These are phyloP conservation scores for Coprinellus aureogranulatus DNA, from an alignment of 768 basidiomycete genomes.

Conservation along the genomic window DNA sequence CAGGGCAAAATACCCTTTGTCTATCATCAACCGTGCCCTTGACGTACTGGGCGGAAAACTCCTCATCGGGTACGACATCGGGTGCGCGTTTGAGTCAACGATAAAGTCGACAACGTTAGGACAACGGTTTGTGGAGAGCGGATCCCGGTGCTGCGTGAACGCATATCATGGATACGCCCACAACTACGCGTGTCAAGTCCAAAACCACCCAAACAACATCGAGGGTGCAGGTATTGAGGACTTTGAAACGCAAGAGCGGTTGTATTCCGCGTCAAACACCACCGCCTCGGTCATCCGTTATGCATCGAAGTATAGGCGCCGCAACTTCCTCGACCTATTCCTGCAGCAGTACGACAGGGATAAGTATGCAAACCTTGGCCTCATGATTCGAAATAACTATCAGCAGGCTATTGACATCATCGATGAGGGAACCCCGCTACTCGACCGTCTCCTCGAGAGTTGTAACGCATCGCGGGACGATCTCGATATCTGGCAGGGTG, in stretches of 20 bases:
- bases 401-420: slow-evolving; percentile 22
- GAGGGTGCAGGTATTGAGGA: slow-evolving; percentile 23
- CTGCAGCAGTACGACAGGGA: slow-evolving; percentile 2
- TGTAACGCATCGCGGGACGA: neutral
- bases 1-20: slow-evolving; percentile 28
- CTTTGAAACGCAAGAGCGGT: slow-evolving; percentile 22
- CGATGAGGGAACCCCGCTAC: neutral
- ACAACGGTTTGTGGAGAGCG: neutral
- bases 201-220: slow-evolving; percentile 13
- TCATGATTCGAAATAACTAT: slow-evolving; percentile 18
- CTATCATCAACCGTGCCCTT: slow-evolving; percentile 18
- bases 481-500: slow-evolving; percentile 17
- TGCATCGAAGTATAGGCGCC: slow-evolving; percentile 8
- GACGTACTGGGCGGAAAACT: slow-evolving; percentile 17
- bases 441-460: slow-evolving; percentile 6
- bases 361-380: slow-evolving; percentile 5
- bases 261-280: slow-evolving; percentile 22
- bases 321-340: slow-evolving; percentile 5
- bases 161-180: slow-evolving; percentile 29
- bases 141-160: slow-evolving; percentile 15
- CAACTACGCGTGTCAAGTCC: slow-evolving; percentile 10
- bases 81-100: slow-evolving; percentile 24
- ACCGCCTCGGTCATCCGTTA: slow-evolving; percentile 15
- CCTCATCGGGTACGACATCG: slow-evolving; percentile 28
- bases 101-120: slow-evolving; percentile 21